Evolutionary conservation across 1,139 yeast genomes (phyloP).

Genomic region (Lodderomyces metapsilosis): DNA sequence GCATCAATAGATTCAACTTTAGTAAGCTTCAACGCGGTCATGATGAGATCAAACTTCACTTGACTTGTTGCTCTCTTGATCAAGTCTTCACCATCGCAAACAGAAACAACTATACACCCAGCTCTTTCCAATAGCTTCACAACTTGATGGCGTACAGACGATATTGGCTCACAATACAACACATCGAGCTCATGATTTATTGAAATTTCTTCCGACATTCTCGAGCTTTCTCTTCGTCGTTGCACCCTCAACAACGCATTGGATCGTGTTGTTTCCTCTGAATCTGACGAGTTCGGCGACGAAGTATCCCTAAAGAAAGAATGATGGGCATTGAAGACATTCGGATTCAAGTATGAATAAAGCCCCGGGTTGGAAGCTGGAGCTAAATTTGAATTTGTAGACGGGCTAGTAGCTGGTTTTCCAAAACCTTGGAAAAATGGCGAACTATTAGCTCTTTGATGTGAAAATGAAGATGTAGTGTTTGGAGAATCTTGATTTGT

Average conservation of each 20-base stretch:
- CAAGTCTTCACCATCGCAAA: constrained; percentile 78
- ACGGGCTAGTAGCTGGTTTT: constrained; percentile 5
- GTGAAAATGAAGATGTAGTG: constrained; percentile 3
- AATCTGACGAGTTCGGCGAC: constrained; percentile 70
- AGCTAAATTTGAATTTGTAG: neutral
- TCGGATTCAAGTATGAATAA: constrained; percentile 50
- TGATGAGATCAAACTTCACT: constrained; percentile 78
- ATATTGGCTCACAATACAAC: constrained; percentile 82
- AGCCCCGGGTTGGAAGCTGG: neutral
- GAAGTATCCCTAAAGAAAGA: constrained; percentile 19
- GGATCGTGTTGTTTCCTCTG: constrained; percentile 54
- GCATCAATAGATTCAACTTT: constrained; percentile 74
- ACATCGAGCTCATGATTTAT: constrained; percentile 51
- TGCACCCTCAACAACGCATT: constrained; percentile 57
- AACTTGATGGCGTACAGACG: constrained; percentile 72
- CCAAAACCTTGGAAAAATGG: constrained; percentile 6
- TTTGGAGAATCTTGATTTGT: constrained; percentile 5
- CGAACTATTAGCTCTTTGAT: constrained; percentile 9
- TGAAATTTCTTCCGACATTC: constrained; percentile 20
- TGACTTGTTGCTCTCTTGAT: constrained; percentile 80
- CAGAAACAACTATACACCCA: constrained; percentile 82
- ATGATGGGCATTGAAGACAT: constrained; percentile 51
- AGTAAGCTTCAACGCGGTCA: constrained; percentile 71
- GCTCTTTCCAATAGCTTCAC: constrained; percentile 62
- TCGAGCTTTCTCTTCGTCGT: constrained; percentile 53